Evolutionary conservation across 2,329 filamentous ascomycete genomes (phyloP).

Genomic region (Zalaria obscura): DNA sequence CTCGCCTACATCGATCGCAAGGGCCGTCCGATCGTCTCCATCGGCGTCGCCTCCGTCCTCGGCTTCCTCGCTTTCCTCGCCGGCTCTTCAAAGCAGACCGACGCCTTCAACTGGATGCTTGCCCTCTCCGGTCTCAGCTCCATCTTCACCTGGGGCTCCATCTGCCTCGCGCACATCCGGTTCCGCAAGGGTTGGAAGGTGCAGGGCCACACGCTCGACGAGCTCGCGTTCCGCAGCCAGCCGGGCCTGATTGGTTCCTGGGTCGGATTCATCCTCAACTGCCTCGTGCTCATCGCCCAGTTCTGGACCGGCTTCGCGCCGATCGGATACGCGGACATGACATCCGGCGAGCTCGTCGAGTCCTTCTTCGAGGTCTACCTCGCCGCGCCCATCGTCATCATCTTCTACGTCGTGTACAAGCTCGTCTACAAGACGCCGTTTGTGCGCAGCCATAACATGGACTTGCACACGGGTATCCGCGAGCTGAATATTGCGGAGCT

Average conservation of each 20-base stretch:
- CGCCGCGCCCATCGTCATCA: conserved; percentile 48
- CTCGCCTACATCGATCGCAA: conserved; percentile 47
- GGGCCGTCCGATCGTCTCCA: conserved; percentile 44
- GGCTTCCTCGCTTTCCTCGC: conserved; percentile 47
- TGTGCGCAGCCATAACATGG: conserved; percentile 61
- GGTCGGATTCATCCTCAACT: conserved; percentile 62
- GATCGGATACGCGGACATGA: conserved; percentile 39
- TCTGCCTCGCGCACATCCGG: conserved; percentile 50
- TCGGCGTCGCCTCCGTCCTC: conserved; percentile 28
- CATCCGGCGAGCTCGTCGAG: conserved; percentile 33
- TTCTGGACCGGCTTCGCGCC: conserved; percentile 70
- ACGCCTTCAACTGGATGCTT: conserved; percentile 51
- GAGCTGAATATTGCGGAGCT: conserved; percentile 72
- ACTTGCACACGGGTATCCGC: conserved; percentile 70
- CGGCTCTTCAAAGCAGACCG: conserved; percentile 21
- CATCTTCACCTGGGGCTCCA: conserved; percentile 63
- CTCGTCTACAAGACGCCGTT: conserved; percentile 55
- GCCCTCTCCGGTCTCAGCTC: conserved; percentile 58
- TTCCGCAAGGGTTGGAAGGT: conserved; percentile 48
- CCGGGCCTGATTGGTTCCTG: conserved; percentile 69
- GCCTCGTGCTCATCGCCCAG: conserved; percentile 63
- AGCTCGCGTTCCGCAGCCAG: conserved; percentile 71
- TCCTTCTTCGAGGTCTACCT: conserved; percentile 65
- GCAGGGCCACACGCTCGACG: conserved; percentile 50
- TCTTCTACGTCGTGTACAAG: conserved; percentile 64